These are phyloP conservation scores for Myrica gale DNA, from an alignment of 306 rosid genomes.

Conservation along the genomic window DNA sequence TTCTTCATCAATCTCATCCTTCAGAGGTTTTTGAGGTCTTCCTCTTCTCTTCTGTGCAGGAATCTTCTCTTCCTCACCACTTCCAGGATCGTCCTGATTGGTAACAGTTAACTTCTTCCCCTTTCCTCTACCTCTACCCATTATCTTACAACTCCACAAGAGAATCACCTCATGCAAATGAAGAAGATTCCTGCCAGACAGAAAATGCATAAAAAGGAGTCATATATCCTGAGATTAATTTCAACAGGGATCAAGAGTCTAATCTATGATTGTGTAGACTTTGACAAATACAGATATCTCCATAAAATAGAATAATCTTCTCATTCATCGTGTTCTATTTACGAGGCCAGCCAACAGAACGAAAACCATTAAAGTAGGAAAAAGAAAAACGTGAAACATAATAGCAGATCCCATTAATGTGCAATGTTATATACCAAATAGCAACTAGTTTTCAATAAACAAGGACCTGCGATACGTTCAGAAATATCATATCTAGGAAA, in stretches of 20 bases:
- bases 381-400: background rate
- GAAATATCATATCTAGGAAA: background rate
- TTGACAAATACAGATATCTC: background rate
- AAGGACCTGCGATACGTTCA: background rate
- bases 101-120: constrained; percentile 49
- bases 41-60: constrained; percentile 56
- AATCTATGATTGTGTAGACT: background rate
- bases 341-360: background rate
- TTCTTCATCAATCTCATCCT: constrained; percentile 54
- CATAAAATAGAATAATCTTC: background rate
- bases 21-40: constrained; percentile 48
- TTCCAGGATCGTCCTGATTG: constrained; percentile 45
- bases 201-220: constrained; percentile 11
- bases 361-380: too few relatives aligned
- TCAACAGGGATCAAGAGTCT: background rate
- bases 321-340: background rate
- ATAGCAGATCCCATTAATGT: constrained; percentile 5
- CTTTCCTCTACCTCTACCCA: constrained; percentile 73
- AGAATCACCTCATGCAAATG: constrained; percentile 45
- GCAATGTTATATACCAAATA: background rate
- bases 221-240: background rate
- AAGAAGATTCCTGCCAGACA: constrained; percentile 40
- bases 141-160: constrained; percentile 39
- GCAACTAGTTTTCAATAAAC: background rate
- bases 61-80: constrained; percentile 54